Evolutionary conservation across 805 yeast species (phyloP).

Genomic region (Saturnispora diversa): DNA sequence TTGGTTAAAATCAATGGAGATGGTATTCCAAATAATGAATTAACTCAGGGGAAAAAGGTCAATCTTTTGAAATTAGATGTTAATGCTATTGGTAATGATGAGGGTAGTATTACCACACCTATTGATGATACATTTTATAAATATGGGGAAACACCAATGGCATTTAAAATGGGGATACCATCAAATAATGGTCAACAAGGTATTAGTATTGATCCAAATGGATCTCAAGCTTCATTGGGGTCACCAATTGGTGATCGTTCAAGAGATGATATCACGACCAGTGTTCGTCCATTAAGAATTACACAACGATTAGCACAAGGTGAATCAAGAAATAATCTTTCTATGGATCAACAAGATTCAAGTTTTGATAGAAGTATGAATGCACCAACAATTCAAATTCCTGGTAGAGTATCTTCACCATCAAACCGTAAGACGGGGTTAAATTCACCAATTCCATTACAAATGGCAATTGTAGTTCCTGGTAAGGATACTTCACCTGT

Average conservation of each 20-base stretch:
- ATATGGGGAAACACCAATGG: constrained; percentile 12
- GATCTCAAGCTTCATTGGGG: constrained; percentile 2
- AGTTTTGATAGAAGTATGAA: constrained; percentile 4
- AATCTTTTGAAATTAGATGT: background rate
- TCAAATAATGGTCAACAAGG: too few relatives aligned
- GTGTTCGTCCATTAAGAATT: constrained; percentile 63
- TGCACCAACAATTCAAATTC: background rate
- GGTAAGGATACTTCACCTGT: constrained; percentile 11
- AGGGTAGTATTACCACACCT: background rate
- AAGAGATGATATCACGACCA: constrained; percentile 22
- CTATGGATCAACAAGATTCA: constrained; percentile 1
- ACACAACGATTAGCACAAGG: constrained; percentile 40
- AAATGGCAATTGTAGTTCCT: constrained; percentile 11
- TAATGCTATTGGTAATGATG: constrained; percentile 1
- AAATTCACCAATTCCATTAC: constrained; percentile 10
- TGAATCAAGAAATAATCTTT: constrained; percentile 4
- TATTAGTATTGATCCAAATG: background rate
- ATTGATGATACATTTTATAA: constrained; percentile 3
- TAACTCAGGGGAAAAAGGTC: background rate
- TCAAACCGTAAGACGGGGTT: constrained; percentile 9
- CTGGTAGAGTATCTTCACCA: constrained; percentile 15
- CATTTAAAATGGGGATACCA: constrained; percentile 7
- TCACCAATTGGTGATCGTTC: background rate
- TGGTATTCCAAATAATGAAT: constrained; percentile 1
- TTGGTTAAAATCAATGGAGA: constrained; percentile 38